Base-by-base conservation (phyloP, 306 rosid genomes). In the Quercus wislizeni region DNA sequence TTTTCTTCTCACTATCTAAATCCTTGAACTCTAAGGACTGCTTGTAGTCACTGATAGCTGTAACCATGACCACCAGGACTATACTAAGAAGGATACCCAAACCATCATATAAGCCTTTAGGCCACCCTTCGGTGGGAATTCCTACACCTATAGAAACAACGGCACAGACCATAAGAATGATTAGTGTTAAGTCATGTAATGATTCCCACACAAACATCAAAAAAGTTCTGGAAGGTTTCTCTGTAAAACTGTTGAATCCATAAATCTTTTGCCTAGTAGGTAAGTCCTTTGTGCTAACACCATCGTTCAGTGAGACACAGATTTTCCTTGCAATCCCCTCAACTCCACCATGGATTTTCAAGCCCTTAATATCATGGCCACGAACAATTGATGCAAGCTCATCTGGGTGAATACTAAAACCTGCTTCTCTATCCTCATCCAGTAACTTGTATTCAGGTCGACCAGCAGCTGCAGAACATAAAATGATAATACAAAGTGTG, bases 111-210 rank as follows among this genome's bases (percentile, higher is more conserved):
- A 80, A 76, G 30, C 99, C 99, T 81, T 78, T 87, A 31, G 99
- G 99, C 94, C 91, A 92, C 61, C 99, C 99, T 87, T 95, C 98
- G 23, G 99, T 95, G 80, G 94, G 85, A 72, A 93, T 58, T 62
- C 99, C 99, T 31, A 95, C 83, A 51, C 89, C 97, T 71, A 95
- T 77, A 75, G 99, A 93, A 64, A 90, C 91, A 79, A 88, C 55
- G 30, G 98, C 98, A 82, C 98, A 95, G 35, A 89, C 90, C 90
- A 93, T 88, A 67, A 93, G 98, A 82, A 93, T 91, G 17, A 88
- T 90, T 52, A 95, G 84, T 18, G 99, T 95, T 67, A 95, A 79
- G 86, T 95, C 99, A 35, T 91, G 99, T 46, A 91, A 71, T 75
- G 99, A 98, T 19, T 95, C 99, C 99, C 97, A 93, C 43, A 93